Conservation (phyloP, 768 basidiomycete genomes). For the Rhodosporidiobolus sp. region DNA sequence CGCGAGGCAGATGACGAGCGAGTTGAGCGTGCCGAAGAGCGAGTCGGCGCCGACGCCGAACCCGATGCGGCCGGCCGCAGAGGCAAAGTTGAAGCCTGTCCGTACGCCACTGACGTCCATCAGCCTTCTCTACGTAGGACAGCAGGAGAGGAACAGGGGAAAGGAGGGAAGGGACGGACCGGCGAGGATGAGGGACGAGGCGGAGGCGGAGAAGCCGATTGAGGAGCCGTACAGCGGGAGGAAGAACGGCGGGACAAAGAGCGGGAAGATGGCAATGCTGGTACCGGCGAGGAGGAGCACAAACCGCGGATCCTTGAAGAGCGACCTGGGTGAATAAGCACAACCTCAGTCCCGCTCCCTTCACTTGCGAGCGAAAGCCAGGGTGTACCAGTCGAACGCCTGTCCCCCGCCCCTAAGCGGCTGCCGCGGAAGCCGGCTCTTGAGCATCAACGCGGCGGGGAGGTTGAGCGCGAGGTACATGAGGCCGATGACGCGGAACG, state of each 20-base stretch:
- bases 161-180: neutral
- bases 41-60: constrained; percentile 44
- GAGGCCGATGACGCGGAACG: constrained; percentile 42
- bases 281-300: constrained; percentile 30
- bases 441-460: constrained; percentile 3
- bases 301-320: constrained; percentile 41
- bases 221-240: constrained; percentile 43
- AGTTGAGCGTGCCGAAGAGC: constrained; percentile 44
- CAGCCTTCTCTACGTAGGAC: no score
- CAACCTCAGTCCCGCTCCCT: no score
- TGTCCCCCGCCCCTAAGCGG: constrained; percentile 1
- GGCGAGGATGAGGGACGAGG: constrained; percentile 37
- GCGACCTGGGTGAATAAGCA: constrained; percentile 9
- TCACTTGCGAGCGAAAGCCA: neutral
- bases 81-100: constrained; percentile 45
- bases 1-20: constrained; percentile 40
- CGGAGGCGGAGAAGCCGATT: constrained; percentile 34
- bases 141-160: no score
- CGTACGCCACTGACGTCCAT: no score
- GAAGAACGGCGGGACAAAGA: constrained; percentile 47
- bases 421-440: constrained; percentile 2
- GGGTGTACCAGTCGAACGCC: constrained; percentile 39
- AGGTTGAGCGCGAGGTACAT: constrained; percentile 28
- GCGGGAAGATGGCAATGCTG: constrained; percentile 40
- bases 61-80: constrained; percentile 40